These are phyloP conservation scores for Arthrobotrys megalospora DNA, from an alignment of 2,329 filamentous ascomycete genomes.

Conservation along the genomic window DNA sequence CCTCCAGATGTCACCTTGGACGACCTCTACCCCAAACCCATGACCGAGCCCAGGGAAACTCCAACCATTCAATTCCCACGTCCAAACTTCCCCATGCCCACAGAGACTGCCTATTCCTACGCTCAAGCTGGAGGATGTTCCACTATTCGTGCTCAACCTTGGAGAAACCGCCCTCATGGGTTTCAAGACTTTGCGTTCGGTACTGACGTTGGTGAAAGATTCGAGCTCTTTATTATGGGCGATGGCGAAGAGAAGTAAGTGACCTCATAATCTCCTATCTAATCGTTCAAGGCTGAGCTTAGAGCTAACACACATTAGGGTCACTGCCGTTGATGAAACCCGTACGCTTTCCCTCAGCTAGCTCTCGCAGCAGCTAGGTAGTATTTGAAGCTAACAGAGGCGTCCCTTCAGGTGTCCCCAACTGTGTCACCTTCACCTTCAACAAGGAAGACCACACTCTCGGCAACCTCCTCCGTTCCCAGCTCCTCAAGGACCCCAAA, in stretches of 20 bases:
- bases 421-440: constrained; percentile 94
- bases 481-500: constrained; percentile 85
- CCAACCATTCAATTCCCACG: neutral
- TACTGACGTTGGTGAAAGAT: constrained; percentile 54
- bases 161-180: constrained; percentile 53
- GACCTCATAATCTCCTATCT: neutral
- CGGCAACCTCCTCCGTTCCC: constrained; percentile 87
- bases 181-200: constrained; percentile 39
- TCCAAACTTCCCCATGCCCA: neutral
- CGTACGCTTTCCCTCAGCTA: constrained; percentile 24
- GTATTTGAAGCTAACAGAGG: constrained; percentile 14
- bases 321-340: constrained; percentile 58
- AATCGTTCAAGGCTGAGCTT: too few species aligned
- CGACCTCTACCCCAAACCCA: neutral
- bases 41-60: neutral
- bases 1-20: neutral
- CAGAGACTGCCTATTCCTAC: constrained; percentile 17
- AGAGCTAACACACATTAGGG: constrained; percentile 29
- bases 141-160: constrained; percentile 46
- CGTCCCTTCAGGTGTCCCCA: constrained; percentile 78
- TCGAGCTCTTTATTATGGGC: constrained; percentile 61
- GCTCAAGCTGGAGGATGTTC: constrained; percentile 31
- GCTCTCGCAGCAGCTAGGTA: too few species aligned
- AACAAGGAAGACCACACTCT: constrained; percentile 98
- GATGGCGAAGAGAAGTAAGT: constrained; percentile 63